These are phyloP conservation scores for Emmonsiellopsis sp. DNA, from an alignment of 2,329 filamentous ascomycete genomes.

Conservation along the genomic window DNA sequence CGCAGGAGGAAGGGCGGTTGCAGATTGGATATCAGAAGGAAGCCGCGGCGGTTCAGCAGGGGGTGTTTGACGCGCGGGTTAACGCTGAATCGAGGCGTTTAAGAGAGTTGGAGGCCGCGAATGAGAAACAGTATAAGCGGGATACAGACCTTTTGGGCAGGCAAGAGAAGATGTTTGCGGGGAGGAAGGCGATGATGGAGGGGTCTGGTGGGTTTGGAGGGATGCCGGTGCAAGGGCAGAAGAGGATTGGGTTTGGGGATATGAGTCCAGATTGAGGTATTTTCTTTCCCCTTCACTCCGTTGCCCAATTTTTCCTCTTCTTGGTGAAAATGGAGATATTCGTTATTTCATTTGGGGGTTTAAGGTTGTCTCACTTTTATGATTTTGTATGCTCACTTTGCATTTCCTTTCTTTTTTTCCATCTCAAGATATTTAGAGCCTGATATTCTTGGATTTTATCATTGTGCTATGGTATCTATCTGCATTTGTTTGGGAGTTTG, in stretches of 20 bases:
- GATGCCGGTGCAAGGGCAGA: neutral
- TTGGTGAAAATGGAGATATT: neutral
- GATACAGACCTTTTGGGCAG: constrained; percentile 9
- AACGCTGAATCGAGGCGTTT: constrained; percentile 7
- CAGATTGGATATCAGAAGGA: constrained; percentile 8
- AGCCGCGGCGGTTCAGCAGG: constrained; percentile 6
- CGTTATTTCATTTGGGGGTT: neutral
- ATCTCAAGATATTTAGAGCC: neutral
- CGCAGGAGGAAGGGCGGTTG: constrained; percentile 6
- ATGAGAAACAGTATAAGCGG: constrained; percentile 11
- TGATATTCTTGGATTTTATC: too few species aligned
- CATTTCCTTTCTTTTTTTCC: neutral
- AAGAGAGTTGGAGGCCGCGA: constrained; percentile 10
- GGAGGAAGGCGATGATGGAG: constrained; percentile 6
- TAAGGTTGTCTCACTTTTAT: neutral
- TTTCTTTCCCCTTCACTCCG: neutral
- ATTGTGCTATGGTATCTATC: neutral
- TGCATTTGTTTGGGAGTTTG: neutral
- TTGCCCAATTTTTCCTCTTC: neutral
- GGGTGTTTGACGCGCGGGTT: constrained; percentile 8
- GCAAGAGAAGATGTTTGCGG: constrained; percentile 8
- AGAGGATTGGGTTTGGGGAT: constrained; percentile 2
- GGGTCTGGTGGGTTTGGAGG: neutral
- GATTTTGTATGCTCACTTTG: neutral
- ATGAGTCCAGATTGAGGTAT: constrained; percentile 9